phyloP scores from a whole-genome alignment of 495 filamentous ascomycete species.

The Neurospora sp. region DNA sequence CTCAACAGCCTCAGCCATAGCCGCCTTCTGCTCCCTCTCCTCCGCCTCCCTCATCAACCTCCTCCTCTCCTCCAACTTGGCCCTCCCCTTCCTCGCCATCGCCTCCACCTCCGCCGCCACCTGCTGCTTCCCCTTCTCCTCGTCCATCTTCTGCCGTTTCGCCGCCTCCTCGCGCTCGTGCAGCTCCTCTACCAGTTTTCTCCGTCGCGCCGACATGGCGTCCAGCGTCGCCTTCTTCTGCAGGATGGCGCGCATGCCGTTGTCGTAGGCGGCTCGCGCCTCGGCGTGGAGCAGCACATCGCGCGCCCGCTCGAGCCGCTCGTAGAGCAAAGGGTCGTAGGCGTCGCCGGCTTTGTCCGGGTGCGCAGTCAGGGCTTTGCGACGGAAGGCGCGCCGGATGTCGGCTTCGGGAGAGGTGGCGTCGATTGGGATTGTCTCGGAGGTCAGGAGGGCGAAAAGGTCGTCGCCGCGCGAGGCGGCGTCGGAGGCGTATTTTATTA shows the following conservation, averaged over 20 bases:
- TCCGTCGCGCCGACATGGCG: slow-evolving; percentile 21
- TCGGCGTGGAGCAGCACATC: slow-evolving; percentile 30
- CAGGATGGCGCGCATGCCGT: slow-evolving; percentile 28
- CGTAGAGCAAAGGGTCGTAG: slow-evolving; percentile 37
- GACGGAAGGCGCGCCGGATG: slow-evolving; percentile 36
- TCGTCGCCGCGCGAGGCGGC: slow-evolving; percentile 30
- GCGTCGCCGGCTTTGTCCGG: slow-evolving; percentile 38
- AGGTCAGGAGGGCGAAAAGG: slow-evolving; percentile 33
- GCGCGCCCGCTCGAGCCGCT: slow-evolving; percentile 35
- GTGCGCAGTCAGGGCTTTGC: slow-evolving; percentile 37
- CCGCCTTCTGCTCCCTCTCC: slow-evolving; percentile 21
- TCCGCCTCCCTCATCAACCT: slow-evolving; percentile 30
- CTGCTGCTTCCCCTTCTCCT: background rate
- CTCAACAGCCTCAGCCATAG: slow-evolving; percentile 3
- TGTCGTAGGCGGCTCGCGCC: slow-evolving; percentile 33
- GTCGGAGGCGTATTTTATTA: slow-evolving; percentile 30
- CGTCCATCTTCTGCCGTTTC: slow-evolving; percentile 13
- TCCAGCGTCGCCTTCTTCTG: slow-evolving; percentile 22
- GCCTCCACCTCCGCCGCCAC: slow-evolving; percentile 12
- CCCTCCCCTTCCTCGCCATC: slow-evolving; percentile 14
- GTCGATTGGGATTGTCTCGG: slow-evolving; percentile 11
- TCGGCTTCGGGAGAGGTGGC: slow-evolving; percentile 31
- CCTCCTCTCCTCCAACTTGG: slow-evolving; percentile 25
- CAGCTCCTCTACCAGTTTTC: slow-evolving; percentile 28
- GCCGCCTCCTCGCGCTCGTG: slow-evolving; percentile 23